Evolutionary conservation across 768 basidiomycete species (phyloP).

Genomic region (Pilatotrama ljubarskyi): DNA sequence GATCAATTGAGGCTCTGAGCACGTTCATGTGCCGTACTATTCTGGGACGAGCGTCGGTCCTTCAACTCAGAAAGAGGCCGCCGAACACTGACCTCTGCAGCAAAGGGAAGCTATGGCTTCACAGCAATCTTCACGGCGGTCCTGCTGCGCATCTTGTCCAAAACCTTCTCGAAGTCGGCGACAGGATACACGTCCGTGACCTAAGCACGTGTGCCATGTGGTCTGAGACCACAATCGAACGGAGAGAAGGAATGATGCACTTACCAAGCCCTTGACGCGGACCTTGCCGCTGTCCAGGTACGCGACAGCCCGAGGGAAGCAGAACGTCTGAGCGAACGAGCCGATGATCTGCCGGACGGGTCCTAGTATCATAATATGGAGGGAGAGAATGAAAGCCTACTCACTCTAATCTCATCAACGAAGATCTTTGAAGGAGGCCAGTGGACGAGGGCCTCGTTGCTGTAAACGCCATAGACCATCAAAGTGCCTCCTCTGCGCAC

Average conservation of each 20-base stretch:
- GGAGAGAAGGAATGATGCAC: background rate
- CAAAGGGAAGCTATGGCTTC: conserved; percentile 34
- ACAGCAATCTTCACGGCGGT: conserved; percentile 54
- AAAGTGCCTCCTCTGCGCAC: conserved; percentile 83
- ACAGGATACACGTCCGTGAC: conserved; percentile 59
- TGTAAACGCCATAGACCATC: conserved; percentile 91
- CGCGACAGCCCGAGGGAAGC: conserved; percentile 88
- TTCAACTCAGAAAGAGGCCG: too few relatives aligned
- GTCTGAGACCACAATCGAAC: too few relatives aligned
- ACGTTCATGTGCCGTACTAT: too few relatives aligned
- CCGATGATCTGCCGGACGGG: conserved; percentile 67
- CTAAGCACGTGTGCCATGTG: conserved; percentile 30
- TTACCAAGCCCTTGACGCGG: conserved; percentile 78
- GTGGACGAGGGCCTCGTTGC: conserved; percentile 78
- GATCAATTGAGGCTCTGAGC: too few relatives aligned
- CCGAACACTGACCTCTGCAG: too few relatives aligned
- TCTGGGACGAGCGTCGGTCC: too few relatives aligned
- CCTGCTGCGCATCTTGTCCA: conserved; percentile 65
- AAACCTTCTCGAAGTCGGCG: conserved; percentile 60
- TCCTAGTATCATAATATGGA: background rate
- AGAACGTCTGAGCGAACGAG: conserved; percentile 85
- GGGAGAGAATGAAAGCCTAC: background rate
- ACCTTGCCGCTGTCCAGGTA: conserved; percentile 88
- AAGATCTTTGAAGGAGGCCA: conserved; percentile 88
- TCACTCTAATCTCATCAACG: conserved; percentile 64